These are phyloP conservation scores for Hypoxylon sp. DNA, from an alignment of 2,329 filamentous ascomycete species.

Conservation along the genomic window DNA sequence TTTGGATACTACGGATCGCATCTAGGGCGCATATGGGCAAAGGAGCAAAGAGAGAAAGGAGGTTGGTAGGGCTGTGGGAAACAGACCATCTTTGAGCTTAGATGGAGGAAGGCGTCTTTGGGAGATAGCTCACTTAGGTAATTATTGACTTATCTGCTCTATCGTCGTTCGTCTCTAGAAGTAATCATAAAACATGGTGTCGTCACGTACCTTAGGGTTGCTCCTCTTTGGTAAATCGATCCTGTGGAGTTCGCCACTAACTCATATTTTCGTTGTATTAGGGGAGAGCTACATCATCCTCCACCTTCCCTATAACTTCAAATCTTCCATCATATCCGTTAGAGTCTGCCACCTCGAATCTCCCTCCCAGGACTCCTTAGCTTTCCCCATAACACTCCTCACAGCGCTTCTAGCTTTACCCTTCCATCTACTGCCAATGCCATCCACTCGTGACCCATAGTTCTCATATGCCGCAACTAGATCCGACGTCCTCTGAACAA, in stretches of 20 bases:
- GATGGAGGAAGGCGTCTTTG: conserved; percentile 30
- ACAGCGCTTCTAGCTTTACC: conserved; percentile 90
- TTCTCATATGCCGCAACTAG: conserved; percentile 88
- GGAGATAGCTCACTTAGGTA: conserved; percentile 20
- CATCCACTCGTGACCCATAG: conserved; percentile 74
- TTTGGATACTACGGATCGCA: conserved; percentile 15
- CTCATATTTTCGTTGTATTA: not conserved
- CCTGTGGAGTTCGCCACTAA: not conserved
- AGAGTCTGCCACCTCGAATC: conserved; percentile 76
- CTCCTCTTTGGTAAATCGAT: not conserved
- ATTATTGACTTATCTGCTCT: conserved; percentile 1
- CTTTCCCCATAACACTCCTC: conserved; percentile 85
- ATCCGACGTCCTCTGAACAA: conserved; percentile 84
- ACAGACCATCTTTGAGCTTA: conserved; percentile 18
- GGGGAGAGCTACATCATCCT: not conserved
- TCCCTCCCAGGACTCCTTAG: conserved; percentile 86
- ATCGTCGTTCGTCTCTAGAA: not conserved
- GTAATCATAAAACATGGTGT: conserved; percentile 28
- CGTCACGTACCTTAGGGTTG: not conserved
- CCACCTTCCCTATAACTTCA: conserved; percentile 57
- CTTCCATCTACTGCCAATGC: conserved; percentile 85
- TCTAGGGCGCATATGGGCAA: conserved; percentile 24
- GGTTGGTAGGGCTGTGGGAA: conserved; percentile 11
- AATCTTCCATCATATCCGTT: conserved; percentile 68
- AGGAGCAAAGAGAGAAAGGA: conserved; percentile 7